Base-by-base conservation (phyloP, 1,284 basidiomycete genomes). In the Neolentinus lepideus region DNA sequence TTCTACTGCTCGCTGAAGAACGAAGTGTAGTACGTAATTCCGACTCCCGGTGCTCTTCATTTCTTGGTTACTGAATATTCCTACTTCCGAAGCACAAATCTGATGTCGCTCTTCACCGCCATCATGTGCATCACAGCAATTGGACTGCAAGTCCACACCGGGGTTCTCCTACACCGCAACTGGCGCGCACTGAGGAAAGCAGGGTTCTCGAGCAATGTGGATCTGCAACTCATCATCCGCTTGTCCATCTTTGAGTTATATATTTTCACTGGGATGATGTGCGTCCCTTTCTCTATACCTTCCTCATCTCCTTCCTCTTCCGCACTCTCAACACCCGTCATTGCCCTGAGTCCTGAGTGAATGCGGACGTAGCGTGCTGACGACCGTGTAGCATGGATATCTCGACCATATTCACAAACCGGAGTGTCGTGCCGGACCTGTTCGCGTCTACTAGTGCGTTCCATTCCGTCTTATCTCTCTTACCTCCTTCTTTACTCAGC, bases 361-460 rank as follows among this genome's bases (percentile, higher is more conserved):
- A n/a, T 31, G 43, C 12, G 60, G 59, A n/a, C 56, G 56, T n/a
- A 51, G 55, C 24, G 26, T 61, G 12, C 51, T 55, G 57, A 53
- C 57, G 6, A 52, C 55, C 35, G 19, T 51, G 24, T 36, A 14
- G 25, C 1, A 2, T 31, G 26, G 51, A 60, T 6, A 52, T 57
- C 2, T 55, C 35, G 38, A 43, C 38, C 4, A 43, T 43, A 6
- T 43, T 43, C 16, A 43, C 38, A 6, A 43, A 43, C 38, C 16
- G 38, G 16, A 43, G 16, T 6, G 16, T n/a, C 27, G 35, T 51
- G 11, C 59, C 59, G 21, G 60, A 74, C 58, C 71, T 80, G 67
- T 66, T 77, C 64, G 68, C 56, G 64, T 66, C 43, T 64, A 67
- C 72, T 22, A 60, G 79, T 80, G 56, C 63, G 74, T 63, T 53